Conservation (phyloP, 352 stramenopile species). For the Aphanomyces stellatus region DNA sequence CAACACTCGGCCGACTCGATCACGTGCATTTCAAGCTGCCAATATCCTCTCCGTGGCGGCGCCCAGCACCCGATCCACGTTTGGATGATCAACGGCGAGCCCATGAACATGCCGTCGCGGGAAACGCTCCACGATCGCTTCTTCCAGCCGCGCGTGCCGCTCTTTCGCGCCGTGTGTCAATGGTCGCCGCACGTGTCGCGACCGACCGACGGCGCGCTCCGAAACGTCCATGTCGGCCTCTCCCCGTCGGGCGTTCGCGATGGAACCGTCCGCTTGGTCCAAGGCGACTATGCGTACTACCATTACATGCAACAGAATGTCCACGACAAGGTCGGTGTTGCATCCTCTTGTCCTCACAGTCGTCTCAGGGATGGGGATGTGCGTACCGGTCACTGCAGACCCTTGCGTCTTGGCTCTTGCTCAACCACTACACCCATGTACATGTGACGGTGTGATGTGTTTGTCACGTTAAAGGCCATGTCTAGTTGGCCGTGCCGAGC, state of each 20-base stretch:
- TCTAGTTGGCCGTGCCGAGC: slow-evolving; percentile 29
- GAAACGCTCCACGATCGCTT: not conserved
- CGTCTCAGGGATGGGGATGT: slow-evolving; percentile 63
- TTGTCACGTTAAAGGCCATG: not conserved
- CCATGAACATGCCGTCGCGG: not conserved
- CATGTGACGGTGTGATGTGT: not conserved
- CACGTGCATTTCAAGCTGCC: not conserved
- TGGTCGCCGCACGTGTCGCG: not conserved
- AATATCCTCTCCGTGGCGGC: slow-evolving; percentile 5
- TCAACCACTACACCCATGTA: slow-evolving; percentile 50
- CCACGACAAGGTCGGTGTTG: slow-evolving; percentile 47
- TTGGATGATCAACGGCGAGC: not conserved
- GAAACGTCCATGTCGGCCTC: slow-evolving; percentile 67
- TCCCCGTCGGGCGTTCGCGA: slow-evolving; percentile 29
- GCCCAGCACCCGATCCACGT: not conserved
- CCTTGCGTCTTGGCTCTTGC: slow-evolving; percentile 65
- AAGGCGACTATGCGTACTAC: slow-evolving; percentile 77
- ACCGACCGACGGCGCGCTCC: slow-evolving; percentile 31
- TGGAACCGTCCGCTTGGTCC: slow-evolving; percentile 42
- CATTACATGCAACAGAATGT: slow-evolving; percentile 76
- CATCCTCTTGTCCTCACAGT: not conserved
- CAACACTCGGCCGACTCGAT: not conserved
- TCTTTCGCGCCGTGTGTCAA: not conserved
- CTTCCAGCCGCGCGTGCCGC: not conserved
- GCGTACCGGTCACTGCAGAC: slow-evolving; percentile 83